Base-by-base conservation (phyloP, 352 stramenopile genomes). In the Phytophthora litchii region DNA sequence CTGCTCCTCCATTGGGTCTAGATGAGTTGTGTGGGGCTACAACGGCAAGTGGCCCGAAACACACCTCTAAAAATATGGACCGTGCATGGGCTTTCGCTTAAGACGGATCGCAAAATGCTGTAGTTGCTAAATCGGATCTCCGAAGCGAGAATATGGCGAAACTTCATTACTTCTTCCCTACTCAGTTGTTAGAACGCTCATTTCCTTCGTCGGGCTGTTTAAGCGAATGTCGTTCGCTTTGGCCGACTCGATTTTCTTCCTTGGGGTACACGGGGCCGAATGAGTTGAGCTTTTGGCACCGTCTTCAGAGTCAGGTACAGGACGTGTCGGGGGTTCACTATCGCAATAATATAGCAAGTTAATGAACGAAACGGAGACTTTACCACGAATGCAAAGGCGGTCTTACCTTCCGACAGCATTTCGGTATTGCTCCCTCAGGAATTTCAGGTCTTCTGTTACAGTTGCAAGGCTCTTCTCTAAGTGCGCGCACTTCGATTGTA, bases 341-440 rank as follows among this genome's bases (percentile, higher is more conserved):
- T 45, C 35, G n/a, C 36, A 19, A 44, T 4, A 16, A 12, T 44
- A 25, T 40, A 10, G 21, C 1, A 14, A 48, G 32, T 48, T 10
- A 54, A 17, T 53, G 44, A 8, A 46, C 20, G 37, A 29, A 4
- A 9, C 27, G 16, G 23, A 27, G 23, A 27, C 23, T 20, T 5
- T 46, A n/a, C 20, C 20, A n/a, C 23, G 7, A 37, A 40, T 46
- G 5, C 14, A 31, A 32, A 36, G 9, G 38, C n/a, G 17, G 34
- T 21, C 38, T 32, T 54, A 92, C 83, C 80, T 85, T 20, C 78
- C 78, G 3, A 85, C 76, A 3, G 67, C 50, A 1, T 16, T 44
- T 11, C 75, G 74, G 35, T 84, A 94, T n/a, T 78, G 70, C 42
- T 81, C 45, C 21, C 66, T 75, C 7, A 92, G 40, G 52, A 74